Conservation (phyloP, 2,329 filamentous ascomycete species). For the Neofusicoccum sp. region DNA sequence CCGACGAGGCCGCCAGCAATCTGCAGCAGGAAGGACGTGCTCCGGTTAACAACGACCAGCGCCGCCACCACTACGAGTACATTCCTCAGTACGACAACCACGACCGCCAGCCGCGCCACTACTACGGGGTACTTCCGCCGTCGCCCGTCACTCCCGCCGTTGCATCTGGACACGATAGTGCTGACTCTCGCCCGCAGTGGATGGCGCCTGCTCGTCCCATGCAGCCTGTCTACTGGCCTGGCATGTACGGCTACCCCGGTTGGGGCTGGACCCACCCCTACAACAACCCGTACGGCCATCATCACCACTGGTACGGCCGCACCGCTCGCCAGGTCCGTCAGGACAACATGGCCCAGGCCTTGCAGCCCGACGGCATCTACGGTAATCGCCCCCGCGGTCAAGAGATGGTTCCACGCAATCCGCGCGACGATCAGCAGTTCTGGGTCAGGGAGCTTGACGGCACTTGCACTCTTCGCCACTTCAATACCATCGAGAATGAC, state of each 20-base stretch:
- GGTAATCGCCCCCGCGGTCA: background rate
- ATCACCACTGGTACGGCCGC: constrained; percentile 11
- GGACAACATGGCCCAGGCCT: background rate
- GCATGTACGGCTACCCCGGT: background rate
- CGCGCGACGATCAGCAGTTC: constrained; percentile 23
- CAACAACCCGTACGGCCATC: background rate
- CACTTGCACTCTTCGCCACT: constrained; percentile 34
- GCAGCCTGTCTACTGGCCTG: background rate
- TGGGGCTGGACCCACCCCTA: background rate
- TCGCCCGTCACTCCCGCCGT: background rate
- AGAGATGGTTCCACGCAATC: constrained; percentile 10
- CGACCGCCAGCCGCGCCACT: background rate
- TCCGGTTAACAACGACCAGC: background rate
- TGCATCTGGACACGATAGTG: background rate
- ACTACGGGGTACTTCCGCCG: background rate
- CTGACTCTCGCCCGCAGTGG: background rate
- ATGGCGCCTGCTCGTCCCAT: background rate
- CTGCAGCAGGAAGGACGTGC: background rate
- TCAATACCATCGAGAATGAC: constrained; percentile 39
- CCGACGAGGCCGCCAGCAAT: background rate
- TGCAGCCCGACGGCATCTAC: background rate
- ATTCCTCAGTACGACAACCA: background rate
- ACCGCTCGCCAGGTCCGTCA: background rate
- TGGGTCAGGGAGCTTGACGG: constrained; percentile 39
- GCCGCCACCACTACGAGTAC: constrained; percentile 5